A percentile compares a stretch with the other conserved stretches of the same genome.
These are phyloP conservation scores for Cystofilobasidium capitatum DNA, from an alignment of 768 basidiomycete species.

Conservation along the genomic window DNA sequence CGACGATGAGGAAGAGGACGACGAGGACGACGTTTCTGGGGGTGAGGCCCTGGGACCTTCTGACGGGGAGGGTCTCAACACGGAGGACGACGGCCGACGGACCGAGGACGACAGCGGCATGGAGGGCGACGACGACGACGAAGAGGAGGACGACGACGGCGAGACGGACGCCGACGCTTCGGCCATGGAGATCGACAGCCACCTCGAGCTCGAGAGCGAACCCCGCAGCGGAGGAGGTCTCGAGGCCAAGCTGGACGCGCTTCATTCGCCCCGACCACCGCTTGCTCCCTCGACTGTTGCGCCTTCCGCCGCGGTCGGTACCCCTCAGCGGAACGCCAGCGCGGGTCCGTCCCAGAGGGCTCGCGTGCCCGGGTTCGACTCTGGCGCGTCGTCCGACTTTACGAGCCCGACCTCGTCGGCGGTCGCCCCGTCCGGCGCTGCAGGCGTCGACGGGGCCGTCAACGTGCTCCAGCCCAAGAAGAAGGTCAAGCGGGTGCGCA, in stretches of 20 bases:
- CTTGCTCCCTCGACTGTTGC: neutral
- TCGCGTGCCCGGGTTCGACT: neutral
- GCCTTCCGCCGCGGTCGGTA: neutral
- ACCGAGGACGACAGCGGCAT: constrained; percentile 1
- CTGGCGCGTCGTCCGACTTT: neutral
- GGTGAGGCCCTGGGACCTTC: neutral
- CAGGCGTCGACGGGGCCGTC: neutral
- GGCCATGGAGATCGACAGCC: constrained; percentile 7
- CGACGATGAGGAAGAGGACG: neutral
- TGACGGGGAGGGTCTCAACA: neutral
- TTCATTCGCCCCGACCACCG: neutral
- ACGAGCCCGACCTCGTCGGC: neutral
- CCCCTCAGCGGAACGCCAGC: neutral
- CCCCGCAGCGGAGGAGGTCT: neutral
- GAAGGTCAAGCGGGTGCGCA: constrained; percentile 7
- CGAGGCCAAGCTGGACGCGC: constrained; percentile 6
- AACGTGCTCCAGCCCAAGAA: neutral
- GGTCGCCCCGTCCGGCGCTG: neutral
- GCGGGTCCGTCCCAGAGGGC: neutral
- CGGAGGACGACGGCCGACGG: neutral
- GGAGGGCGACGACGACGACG: constrained; percentile 9
- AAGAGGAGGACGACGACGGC: constrained; percentile 14
- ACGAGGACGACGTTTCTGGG: neutral
- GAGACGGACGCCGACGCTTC: constrained; percentile 12
- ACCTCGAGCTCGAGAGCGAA: neutral